Conservation (phyloP, 495 filamentous ascomycete genomes). For the Bacidia gigantensis region DNA sequence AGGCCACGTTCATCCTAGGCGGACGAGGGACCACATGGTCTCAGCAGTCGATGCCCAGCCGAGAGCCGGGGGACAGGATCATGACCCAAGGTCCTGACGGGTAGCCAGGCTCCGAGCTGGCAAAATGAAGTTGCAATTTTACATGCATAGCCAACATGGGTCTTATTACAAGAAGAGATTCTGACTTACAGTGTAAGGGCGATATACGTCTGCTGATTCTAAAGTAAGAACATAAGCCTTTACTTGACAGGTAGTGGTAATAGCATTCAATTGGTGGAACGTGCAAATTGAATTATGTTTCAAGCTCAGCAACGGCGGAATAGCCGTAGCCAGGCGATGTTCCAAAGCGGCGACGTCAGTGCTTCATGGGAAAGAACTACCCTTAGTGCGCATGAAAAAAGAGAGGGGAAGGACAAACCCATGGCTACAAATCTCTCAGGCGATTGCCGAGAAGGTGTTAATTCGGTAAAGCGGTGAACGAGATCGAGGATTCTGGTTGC, state of each 20-base stretch:
- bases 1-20: background rate
- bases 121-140: slow-evolving; percentile 1
- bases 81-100: background rate
- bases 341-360: slow-evolving; percentile 1
- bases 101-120: background rate
- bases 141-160: background rate
- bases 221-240: slow-evolving; percentile 21
- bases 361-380: slow-evolving; percentile 7
- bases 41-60: background rate
- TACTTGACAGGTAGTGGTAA: slow-evolving; percentile 5
- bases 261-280: slow-evolving; percentile 13
- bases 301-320: slow-evolving; percentile 9
- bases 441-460: slow-evolving; percentile 15
- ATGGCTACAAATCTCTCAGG: slow-evolving; percentile 12
- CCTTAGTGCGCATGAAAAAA: slow-evolving; percentile 14
- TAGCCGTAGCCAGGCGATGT: slow-evolving; percentile 4
- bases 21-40: background rate
- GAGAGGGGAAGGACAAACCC: slow-evolving; percentile 17
- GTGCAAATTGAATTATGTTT: slow-evolving; percentile 11
- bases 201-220: slow-evolving; percentile 40
- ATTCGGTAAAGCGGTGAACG: slow-evolving; percentile 11
- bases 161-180: slow-evolving; percentile 2
- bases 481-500: slow-evolving; percentile 12
- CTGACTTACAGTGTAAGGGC: slow-evolving; percentile 40
- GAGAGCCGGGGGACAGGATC: background rate